Evolutionary conservation across 2,329 filamentous ascomycete genomes (phyloP), one percentile per base, ranked within the genome.

Genomic region (Metarhizium anisopliae): DNA sequence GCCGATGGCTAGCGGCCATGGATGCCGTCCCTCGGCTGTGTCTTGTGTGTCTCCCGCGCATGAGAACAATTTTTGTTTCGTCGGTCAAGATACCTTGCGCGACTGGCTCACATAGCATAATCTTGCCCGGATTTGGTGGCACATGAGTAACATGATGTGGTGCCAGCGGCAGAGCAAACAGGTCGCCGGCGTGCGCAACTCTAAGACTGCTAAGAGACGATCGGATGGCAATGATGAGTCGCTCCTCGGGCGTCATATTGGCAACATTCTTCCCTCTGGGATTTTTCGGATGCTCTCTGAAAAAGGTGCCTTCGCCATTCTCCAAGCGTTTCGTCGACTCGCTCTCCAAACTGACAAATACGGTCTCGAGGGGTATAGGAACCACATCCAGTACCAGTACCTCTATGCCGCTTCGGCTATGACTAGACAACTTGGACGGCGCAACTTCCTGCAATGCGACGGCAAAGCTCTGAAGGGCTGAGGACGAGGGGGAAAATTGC

Each of bases 91-190:
- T 70, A 8, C 94, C 94, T 70, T 99, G 94, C 6, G 89, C 84
- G 16, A 97, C 91, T 8, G 94, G 94, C 68, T 99, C 94, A 68
- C 92, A 97, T n/a, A 95, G 83, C 51, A 89, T 85, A 58, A 97
- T 89, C 71, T 87, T 91, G 47, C 90, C 94, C 0, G 92, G 90
- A 47, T 90, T 89, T 14, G 90, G 83, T 29, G 89, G 84, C 18
- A 89, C 83, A 70, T 96, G 90, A 8, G 91, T 95, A 60, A 95
- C 86, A 13, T 91, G 87, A 70, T 96, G 91, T 2, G 90, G 83
- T 8, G 88, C 83, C 32, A 97, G 77, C 13, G 90, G 89, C 45
- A 99, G 75, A 10, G 82, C 80, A 59, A 88, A 85, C 52, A 93
- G 70, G 69, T 97, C 93, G 20, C 91, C 91, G 0, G 84, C 79